Evolutionary conservation across 2,329 filamentous ascomycete species (phyloP).

Genomic region (Fusarium sp.): DNA sequence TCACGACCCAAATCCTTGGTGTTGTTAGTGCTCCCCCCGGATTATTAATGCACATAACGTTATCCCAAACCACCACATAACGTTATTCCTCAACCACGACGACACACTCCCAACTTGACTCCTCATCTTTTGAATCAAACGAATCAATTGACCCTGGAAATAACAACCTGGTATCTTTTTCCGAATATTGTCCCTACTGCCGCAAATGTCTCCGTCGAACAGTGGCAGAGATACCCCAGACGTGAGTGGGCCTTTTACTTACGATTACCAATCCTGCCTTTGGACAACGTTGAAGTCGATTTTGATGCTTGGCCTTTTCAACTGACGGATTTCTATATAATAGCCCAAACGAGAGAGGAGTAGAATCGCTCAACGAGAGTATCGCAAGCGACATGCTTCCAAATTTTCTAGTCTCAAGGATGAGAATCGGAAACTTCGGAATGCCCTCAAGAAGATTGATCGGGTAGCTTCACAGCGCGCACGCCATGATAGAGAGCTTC

Average conservation of each 20-base stretch:
- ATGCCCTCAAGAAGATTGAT: slow-evolving; percentile 38
- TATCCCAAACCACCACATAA: slow-evolving; percentile 14
- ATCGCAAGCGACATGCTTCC: slow-evolving; percentile 43
- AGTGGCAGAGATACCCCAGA: slow-evolving; percentile 19
- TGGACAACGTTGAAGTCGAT: not conserved
- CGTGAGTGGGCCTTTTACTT: slow-evolving; percentile 25
- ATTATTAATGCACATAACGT: slow-evolving; percentile 26
- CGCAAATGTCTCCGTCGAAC: slow-evolving; percentile 31
- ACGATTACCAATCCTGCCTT: slow-evolving; percentile 28
- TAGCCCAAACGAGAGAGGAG: slow-evolving; percentile 45
- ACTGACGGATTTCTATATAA: not conserved
- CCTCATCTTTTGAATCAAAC: not conserved
- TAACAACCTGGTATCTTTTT: not conserved
- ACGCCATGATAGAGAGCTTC: slow-evolving; percentile 24
- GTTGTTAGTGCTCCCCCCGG: not conserved
- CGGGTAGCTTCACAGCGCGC: slow-evolving; percentile 22
- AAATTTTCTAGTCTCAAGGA: slow-evolving; percentile 43
- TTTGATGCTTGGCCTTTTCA: not conserved
- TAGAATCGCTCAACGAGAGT: slow-evolving; percentile 43
- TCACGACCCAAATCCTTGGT: not conserved
- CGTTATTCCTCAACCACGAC: slow-evolving; percentile 18
- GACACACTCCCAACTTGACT: not conserved
- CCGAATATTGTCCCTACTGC: not conserved
- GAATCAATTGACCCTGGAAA: not conserved
- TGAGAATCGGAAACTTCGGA: slow-evolving; percentile 39